Base-by-base conservation (phyloP, 768 basidiomycete species). In the Dacryopinax primogenitus region DNA sequence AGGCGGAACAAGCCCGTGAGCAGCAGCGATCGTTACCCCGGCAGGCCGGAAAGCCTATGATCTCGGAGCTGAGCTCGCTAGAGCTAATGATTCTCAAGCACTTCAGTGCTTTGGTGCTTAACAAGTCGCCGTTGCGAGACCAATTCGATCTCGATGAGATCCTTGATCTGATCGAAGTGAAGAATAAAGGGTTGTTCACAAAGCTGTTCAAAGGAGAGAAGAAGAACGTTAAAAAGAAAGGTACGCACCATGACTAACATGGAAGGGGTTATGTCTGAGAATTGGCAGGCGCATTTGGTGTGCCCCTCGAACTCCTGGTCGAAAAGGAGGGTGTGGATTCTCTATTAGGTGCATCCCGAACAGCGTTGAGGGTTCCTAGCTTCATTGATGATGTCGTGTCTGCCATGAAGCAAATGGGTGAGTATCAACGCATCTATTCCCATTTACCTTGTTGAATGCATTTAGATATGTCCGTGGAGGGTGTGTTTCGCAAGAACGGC, bases 391-490 rank as follows among this genome's bases (percentile, higher is more conserved):
- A 99, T 72, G 91, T 96, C 66, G 85, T 99, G 51, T 95, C 92
- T 62, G 93, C 96, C 12, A 98, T 99, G 96, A 82, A 89, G 72
- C 94, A 97, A 74, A 98, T 98, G 96, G 95, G 95, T 96, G 65
- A 68, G 87, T 77, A 15, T 18, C 33, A 33, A 13, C 68, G n/a
- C 30, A 15, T 64, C 35, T 44, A 34, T 30, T 26, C 15, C 36
- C 21, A 32, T 63, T 66, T 23, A 67, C 34, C 63, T 18, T 44
- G 41, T 18, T 18, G 18, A 44, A 7, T 6, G 6, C 18, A 35
- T 34, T 61, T 69, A 98, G 96, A 99, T 77, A 93, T 99, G 91
- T 98, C 96, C 9, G 82, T 99, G 39, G 96, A 98, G 76, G 96
- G 96, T 66, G 95, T 99, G 69, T 99, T 99, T 82, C 84, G 96